These are phyloP conservation scores for Colletotrichum destructivum DNA, from an alignment of 2,329 filamentous ascomycete genomes.

Conservation along the genomic window DNA sequence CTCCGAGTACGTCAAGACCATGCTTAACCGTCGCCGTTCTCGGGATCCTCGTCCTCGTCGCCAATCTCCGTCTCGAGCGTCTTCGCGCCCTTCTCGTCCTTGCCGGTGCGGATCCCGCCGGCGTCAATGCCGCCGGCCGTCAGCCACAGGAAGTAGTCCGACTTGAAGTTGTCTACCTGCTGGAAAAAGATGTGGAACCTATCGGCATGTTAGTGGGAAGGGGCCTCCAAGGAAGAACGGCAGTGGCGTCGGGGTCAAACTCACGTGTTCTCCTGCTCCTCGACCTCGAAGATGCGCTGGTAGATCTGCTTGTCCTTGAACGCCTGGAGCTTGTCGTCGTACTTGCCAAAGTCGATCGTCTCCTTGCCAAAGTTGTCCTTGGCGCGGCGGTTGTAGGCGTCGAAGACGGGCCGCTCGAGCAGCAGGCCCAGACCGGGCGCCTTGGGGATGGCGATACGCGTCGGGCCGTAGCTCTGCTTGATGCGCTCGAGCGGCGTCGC, in stretches of 20 bases:
- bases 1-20: neutral
- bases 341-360: slow-evolving; percentile 83
- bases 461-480: slow-evolving; percentile 78
- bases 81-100: slow-evolving; percentile 60
- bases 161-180: slow-evolving; percentile 82
- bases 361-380: slow-evolving; percentile 74
- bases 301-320: slow-evolving; percentile 97
- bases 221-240: too few species aligned
- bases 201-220: slow-evolving; percentile 27
- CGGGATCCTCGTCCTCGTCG: slow-evolving; percentile 65
- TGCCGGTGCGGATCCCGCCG: slow-evolving; percentile 64
- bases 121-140: slow-evolving; percentile 78
- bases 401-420: slow-evolving; percentile 92
- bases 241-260: slow-evolving; percentile 52
- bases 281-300: slow-evolving; percentile 88
- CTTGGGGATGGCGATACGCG: slow-evolving; percentile 91
- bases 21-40: slow-evolving; percentile 59
- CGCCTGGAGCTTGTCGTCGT: slow-evolving; percentile 82
- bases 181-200: slow-evolving; percentile 86
- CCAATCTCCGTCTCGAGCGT: slow-evolving; percentile 47
- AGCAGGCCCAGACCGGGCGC: slow-evolving; percentile 90
- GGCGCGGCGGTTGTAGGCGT: slow-evolving; percentile 86
- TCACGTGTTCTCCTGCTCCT: slow-evolving; percentile 89
- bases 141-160: slow-evolving; percentile 81
- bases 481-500: slow-evolving; percentile 83